phyloP scores from a whole-genome alignment of 2,329 filamentous ascomycete species.

The Arthroderma sp. region DNA sequence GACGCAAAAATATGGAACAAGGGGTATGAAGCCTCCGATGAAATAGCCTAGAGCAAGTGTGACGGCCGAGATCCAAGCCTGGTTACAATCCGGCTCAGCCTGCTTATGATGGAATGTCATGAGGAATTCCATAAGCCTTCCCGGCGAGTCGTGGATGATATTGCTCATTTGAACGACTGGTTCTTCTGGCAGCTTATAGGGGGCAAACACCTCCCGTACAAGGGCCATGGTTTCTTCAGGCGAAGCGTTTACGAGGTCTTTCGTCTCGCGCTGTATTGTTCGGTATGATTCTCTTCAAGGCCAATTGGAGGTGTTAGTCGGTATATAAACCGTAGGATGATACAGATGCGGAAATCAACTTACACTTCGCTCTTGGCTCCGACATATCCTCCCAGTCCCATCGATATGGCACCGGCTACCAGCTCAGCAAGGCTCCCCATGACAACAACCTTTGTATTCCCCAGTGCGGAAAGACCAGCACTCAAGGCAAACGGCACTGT shows the following conservation, averaged over 20 bases:
- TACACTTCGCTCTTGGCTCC: slow-evolving; percentile 40
- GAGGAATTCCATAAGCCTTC: slow-evolving; percentile 34
- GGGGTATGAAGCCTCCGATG: slow-evolving; percentile 55
- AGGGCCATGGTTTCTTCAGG: slow-evolving; percentile 25
- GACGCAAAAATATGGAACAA: slow-evolving; percentile 55
- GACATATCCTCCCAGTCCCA: slow-evolving; percentile 31
- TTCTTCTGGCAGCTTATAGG: slow-evolving; percentile 27
- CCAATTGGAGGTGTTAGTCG: not conserved
- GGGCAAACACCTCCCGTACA: slow-evolving; percentile 28
- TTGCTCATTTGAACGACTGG: slow-evolving; percentile 24
- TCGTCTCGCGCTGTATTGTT: slow-evolving; percentile 32
- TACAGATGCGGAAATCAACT: slow-evolving; percentile 11
- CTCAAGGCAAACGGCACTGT: slow-evolving; percentile 33
- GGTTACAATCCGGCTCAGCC: slow-evolving; percentile 30
- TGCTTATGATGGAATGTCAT: slow-evolving; percentile 37
- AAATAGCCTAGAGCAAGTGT: slow-evolving; percentile 59
- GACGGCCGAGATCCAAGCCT: slow-evolving; percentile 42
- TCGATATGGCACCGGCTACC: slow-evolving; percentile 28
- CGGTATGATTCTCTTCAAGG: slow-evolving; percentile 31
- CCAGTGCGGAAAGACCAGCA: slow-evolving; percentile 28
- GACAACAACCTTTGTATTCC: slow-evolving; percentile 26
- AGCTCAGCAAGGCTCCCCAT: slow-evolving; percentile 30
- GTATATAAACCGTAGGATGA: not conserved
- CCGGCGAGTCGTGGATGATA: slow-evolving; percentile 24
- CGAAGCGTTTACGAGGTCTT: slow-evolving; percentile 26